Evolutionary conservation across 805 yeast species (phyloP).

Genomic region (Yueomyces sinensis): DNA sequence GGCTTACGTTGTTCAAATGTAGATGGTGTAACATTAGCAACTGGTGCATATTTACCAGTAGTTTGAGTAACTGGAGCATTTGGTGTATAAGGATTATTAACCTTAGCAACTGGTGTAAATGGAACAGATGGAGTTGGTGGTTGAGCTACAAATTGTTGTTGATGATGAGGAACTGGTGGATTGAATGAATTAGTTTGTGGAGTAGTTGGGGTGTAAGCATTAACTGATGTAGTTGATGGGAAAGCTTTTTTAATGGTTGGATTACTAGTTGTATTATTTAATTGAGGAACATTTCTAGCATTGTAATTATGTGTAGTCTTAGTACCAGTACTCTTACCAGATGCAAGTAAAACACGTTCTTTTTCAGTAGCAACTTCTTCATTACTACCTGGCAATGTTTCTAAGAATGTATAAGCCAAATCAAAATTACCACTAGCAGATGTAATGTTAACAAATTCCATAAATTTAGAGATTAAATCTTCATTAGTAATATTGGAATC

Average conservation of each 20-base stretch:
- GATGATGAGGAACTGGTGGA: slow-evolving; percentile 13
- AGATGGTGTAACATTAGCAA: background rate
- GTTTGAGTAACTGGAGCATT: slow-evolving; percentile 15
- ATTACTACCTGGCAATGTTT: slow-evolving; percentile 58
- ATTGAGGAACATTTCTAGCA: background rate
- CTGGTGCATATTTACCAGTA: slow-evolving; percentile 10
- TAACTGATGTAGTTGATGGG: background rate
- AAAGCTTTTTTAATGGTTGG: background rate
- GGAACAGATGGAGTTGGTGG: slow-evolving; percentile 7
- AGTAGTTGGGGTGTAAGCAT: slow-evolving; percentile 2
- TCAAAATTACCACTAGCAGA: slow-evolving; percentile 77
- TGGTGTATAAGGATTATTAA: slow-evolving; percentile 7
- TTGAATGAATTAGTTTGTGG: slow-evolving; percentile 8
- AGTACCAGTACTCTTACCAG: slow-evolving; percentile 23
- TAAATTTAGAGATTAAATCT: slow-evolving; percentile 35
- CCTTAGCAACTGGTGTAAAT: background rate
- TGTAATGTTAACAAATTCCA: slow-evolving; percentile 72
- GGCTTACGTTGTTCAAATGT: background rate
- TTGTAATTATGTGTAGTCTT: background rate
- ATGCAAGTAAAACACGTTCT: slow-evolving; percentile 65
- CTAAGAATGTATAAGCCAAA: slow-evolving; percentile 58
- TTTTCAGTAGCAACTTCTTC: slow-evolving; percentile 62
- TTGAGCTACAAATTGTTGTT: slow-evolving; percentile 16
- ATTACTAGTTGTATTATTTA: background rate
- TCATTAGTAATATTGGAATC: slow-evolving; percentile 17